Percentiles rank a stretch among this genome's conserved stretches.
Conservation (phyloP, 148 eudicot species). For the Limonium bicolor region DNA sequence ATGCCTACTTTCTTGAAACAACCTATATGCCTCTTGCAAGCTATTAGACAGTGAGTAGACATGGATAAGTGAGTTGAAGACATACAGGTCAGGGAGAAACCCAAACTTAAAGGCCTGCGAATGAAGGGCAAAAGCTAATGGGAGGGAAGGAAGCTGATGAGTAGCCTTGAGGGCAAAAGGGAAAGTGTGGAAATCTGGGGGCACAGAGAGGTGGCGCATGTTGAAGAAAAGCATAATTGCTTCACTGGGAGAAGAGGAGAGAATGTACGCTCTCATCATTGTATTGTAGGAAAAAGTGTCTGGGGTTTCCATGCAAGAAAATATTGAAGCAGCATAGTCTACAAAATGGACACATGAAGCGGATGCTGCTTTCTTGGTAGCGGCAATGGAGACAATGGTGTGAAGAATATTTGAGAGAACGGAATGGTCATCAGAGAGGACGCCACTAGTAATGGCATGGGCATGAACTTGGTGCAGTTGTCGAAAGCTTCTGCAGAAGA, state of each 20-base stretch:
- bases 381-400: conserved; percentile 18
- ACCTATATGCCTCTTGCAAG: conserved; percentile 19
- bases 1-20: conserved; percentile 39
- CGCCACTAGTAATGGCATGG: conserved; percentile 39
- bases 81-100: conserved; percentile 36
- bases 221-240: conserved; percentile 28
- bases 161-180: conserved; percentile 71
- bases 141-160: conserved; percentile 14
- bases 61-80: conserved; percentile 39
- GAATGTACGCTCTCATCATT: conserved; percentile 50
- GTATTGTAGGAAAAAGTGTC: conserved; percentile 54
- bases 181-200: conserved; percentile 63
- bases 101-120: conserved; percentile 44
- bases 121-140: conserved; percentile 27
- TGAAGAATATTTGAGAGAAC: conserved; percentile 30
- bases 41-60: conserved; percentile 18
- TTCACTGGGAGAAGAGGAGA: conserved; percentile 28
- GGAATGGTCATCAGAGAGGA: conserved; percentile 19
- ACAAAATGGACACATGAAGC: conserved; percentile 1
- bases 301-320: conserved; percentile 35
- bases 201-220: conserved; percentile 39
- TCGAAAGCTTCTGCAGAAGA: conserved; percentile 27
- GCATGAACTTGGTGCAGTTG: conserved; percentile 62
- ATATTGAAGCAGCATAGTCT: conserved; percentile 35
- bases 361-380: conserved; percentile 1